phyloP scores from a whole-genome alignment of 345 rosid species.

The Laguncularia racemosa region DNA sequence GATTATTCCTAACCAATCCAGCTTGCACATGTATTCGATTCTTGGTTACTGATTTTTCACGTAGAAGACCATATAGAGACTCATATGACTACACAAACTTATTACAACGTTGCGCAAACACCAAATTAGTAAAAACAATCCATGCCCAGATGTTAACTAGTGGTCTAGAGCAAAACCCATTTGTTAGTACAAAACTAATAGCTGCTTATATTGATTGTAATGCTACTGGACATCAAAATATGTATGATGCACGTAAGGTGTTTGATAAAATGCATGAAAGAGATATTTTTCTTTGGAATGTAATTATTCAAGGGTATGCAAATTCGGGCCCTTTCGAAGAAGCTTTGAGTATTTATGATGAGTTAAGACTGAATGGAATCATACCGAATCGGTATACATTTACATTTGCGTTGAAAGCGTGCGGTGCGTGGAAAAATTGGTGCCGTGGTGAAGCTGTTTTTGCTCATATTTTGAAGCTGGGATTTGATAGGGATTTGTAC shows the following conservation, averaged over 20 bases:
- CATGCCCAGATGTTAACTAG: slow-evolving; percentile 1
- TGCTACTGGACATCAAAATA: background rate
- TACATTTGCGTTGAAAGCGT: slow-evolving; percentile 6
- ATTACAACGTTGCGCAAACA: slow-evolving; percentile 3
- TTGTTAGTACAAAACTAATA: background rate
- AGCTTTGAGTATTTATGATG: slow-evolving; percentile 4
- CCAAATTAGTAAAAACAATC: background rate
- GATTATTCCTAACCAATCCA: no score
- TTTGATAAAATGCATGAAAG: slow-evolving; percentile 6
- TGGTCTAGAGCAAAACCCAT: slow-evolving; percentile 7
- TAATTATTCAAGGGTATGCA: slow-evolving; percentile 7
- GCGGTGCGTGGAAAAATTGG: slow-evolving; percentile 1
- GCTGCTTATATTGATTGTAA: background rate
- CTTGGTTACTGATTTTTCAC: no score
- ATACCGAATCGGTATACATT: slow-evolving; percentile 6
- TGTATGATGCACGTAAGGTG: slow-evolving; percentile 5
- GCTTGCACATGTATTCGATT: no score
- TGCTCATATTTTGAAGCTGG: slow-evolving; percentile 7
- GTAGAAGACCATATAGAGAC: background rate
- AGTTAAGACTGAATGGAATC: slow-evolving; percentile 1
- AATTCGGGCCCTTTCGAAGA: background rate
- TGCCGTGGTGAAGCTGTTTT: slow-evolving; percentile 2
- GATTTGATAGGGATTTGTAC: slow-evolving; percentile 5
- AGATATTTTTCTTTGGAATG: slow-evolving; percentile 10
- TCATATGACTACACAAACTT: slow-evolving; percentile 2